Evolutionary conservation across 495 filamentous ascomycete species (phyloP), one percentile per base, ranked within the genome.

Genomic region (Neurospora sublineolata): DNA sequence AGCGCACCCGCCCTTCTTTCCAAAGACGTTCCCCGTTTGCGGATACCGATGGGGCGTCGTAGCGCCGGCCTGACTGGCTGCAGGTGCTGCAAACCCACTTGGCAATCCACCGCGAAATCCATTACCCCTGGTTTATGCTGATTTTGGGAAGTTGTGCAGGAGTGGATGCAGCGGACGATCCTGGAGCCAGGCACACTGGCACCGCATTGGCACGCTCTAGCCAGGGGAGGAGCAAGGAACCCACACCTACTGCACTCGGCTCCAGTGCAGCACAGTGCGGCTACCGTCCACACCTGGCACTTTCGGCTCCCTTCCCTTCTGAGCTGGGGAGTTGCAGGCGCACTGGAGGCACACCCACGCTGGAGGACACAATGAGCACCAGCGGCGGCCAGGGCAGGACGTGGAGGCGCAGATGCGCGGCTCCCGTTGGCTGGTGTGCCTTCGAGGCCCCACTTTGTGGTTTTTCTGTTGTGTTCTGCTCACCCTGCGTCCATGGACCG

Each of bases 371-470:
- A 14, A 23, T 27, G 52, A 60, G 12, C 23, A 60, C 52, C 58
- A 64, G 71, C 70, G 72, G 73, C 69, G 73, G 69, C 79, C 83
- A 87, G 73, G 69, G 79, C 83, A 87, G 64, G 89, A 91, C 75
- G 81, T 89, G 1, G 86, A 84, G 71, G 87, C 88, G 11, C 94
- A 91, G 3, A 79, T 93, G 77, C 72, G 81, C 23, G 86, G 83
- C 33, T 60, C 52, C 52, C 52, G 52, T 60, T 60, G 52, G 52
- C 52, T 33, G 27, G 6, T 16, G 6, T 64, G 52, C 27, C 12
- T 14, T 16, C 7, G 27, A 36, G 27, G 52, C 12, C 27, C 52
- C 52, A 64, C 52, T 64, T 64, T 64, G 46, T 64, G 52, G 52
- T 64, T 64, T 64, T 64, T 64, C 52, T 64, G 52, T 64, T 64